Evolutionary conservation across 805 yeast species (phyloP).

Genomic region (Cyberlindnera euphorbiae): DNA sequence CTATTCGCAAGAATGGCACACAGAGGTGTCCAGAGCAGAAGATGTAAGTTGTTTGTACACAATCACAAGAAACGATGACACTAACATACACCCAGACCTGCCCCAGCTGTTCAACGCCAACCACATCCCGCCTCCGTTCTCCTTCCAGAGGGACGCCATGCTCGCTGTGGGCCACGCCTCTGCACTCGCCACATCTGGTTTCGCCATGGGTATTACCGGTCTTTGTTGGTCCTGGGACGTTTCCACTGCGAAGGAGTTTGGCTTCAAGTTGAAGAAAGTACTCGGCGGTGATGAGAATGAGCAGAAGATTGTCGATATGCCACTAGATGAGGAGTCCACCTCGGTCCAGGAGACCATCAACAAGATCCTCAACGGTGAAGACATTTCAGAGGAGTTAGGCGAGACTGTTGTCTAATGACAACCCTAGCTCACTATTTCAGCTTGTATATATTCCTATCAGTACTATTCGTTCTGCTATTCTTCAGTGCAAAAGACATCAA

Average conservation of each 20-base stretch:
- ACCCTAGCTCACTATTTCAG: not conserved
- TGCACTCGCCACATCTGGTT: constrained; percentile 62
- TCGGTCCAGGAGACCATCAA: constrained; percentile 52
- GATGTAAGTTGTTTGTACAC: constrained; percentile 26
- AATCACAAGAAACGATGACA: no score
- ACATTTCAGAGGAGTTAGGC: constrained; percentile 11
- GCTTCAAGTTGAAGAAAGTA: constrained; percentile 54
- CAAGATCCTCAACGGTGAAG: constrained; percentile 43
- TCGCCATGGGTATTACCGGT: constrained; percentile 70
- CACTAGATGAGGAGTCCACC: constrained; percentile 56
- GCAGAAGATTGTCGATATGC: constrained; percentile 36
- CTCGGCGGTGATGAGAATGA: constrained; percentile 69
- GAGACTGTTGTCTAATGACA: constrained; percentile 2
- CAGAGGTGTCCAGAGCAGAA: constrained; percentile 66
- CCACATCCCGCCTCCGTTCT: constrained; percentile 79
- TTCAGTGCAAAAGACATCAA: not conserved
- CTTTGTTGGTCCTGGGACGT: constrained; percentile 79
- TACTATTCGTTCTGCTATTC: not conserved
- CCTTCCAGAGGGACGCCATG: constrained; percentile 77
- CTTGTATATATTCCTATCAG: constrained; percentile 1
- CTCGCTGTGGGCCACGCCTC: constrained; percentile 83
- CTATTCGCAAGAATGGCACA: constrained; percentile 70
- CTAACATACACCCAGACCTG: constrained; percentile 31
- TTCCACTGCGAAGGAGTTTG: constrained; percentile 63
- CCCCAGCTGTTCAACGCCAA: constrained; percentile 82